These are phyloP conservation scores for Citrus australasica DNA, from an alignment of 345 rosid genomes.

Conservation along the genomic window DNA sequence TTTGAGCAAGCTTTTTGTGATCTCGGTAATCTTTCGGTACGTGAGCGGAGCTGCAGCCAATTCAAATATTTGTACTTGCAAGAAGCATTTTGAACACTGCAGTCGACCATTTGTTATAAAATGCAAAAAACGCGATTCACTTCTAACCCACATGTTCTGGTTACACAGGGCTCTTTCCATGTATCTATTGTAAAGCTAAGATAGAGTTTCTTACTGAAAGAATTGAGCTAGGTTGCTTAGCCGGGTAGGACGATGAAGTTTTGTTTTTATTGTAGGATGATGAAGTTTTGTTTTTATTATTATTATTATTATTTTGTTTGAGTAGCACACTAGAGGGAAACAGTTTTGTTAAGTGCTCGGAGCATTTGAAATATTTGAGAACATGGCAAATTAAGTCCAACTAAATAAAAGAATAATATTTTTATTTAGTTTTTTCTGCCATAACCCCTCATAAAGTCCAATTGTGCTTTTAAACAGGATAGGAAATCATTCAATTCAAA, in stretches of 20 bases:
- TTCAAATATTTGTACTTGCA: background rate
- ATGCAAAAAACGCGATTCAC: background rate
- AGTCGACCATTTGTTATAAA: background rate
- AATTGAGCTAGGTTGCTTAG: background rate
- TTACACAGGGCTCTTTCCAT: background rate
- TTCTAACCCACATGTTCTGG: background rate
- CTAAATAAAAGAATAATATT: background rate
- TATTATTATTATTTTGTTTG: too few species aligned
- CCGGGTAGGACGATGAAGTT: background rate
- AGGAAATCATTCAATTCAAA: too few species aligned
- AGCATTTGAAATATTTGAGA: background rate
- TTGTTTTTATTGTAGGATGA: background rate
- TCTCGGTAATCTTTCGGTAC: background rate
- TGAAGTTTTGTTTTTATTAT: background rate
- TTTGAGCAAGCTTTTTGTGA: background rate
- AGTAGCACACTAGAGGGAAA: background rate
- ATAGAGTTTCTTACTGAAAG: background rate
- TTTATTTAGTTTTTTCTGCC: too few species aligned
- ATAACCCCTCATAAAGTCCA: too few species aligned
- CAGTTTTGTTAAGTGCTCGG: background rate
- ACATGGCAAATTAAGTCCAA: background rate
- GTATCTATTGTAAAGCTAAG: background rate
- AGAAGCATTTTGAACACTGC: background rate
- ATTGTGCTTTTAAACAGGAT: too few species aligned
- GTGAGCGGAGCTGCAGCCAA: background rate